These are phyloP conservation scores for Penicillium cosmopolitanum DNA, from an alignment of 495 filamentous ascomycete genomes.

Conservation along the genomic window DNA sequence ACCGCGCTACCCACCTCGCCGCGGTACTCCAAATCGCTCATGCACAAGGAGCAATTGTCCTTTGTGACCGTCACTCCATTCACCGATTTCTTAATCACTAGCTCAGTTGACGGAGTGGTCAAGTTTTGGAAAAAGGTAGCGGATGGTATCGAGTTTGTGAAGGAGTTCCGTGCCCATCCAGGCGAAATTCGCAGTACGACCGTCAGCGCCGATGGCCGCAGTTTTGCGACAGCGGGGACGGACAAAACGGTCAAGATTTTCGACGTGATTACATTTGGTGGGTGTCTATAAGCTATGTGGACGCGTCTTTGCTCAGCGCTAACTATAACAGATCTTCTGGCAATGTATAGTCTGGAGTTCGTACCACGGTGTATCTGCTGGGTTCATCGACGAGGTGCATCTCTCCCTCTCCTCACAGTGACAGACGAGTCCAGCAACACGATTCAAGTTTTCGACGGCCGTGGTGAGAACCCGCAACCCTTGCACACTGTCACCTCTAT, in stretches of 20 bases:
- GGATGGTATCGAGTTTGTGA: constrained; percentile 93
- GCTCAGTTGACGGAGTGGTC: constrained; percentile 87
- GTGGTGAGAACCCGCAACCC: constrained; percentile 75
- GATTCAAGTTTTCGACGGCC: constrained; percentile 85
- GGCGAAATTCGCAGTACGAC: constrained; percentile 83
- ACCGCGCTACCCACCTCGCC: constrained; percentile 80
- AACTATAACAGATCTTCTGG: constrained; percentile 67
- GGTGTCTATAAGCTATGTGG: constrained; percentile 7
- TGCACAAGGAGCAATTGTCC: constrained; percentile 94
- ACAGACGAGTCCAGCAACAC: constrained; percentile 73
- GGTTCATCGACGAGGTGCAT: constrained; percentile 87
- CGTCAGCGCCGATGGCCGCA: constrained; percentile 86
- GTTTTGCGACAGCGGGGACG: constrained; percentile 84
- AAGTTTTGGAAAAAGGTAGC: constrained; percentile 99
- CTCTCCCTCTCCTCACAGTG: constrained; percentile 84
- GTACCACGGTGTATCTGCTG: constrained; percentile 84
- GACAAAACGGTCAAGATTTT: constrained; percentile 95
- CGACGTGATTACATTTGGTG: constrained; percentile 90
- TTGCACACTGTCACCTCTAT: constrained; percentile 74
- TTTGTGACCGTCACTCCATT: constrained; percentile 84
- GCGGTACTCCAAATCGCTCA: constrained; percentile 93
- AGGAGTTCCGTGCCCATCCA: constrained; percentile 90
- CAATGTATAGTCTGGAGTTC: constrained; percentile 76
- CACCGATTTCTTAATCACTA: constrained; percentile 94
- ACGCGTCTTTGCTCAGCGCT: constrained; percentile 12